phyloP scores from a whole-genome alignment of 495 filamentous ascomycete species.

The Parathielavia appendiculata region DNA sequence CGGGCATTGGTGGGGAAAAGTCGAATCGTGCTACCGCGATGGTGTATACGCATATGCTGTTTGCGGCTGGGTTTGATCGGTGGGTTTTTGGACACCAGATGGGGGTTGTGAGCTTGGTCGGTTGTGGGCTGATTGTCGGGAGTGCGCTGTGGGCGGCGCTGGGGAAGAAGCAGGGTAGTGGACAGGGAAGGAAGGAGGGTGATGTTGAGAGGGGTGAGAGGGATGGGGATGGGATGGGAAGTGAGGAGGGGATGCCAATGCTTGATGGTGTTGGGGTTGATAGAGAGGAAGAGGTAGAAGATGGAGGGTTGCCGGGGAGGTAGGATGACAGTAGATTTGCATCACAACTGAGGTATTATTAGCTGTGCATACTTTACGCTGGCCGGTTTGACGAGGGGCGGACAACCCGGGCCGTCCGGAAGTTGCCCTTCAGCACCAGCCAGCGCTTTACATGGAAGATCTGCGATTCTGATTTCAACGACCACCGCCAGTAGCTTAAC shows the following conservation, averaged over 20 bases:
- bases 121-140: conserved; percentile 73
- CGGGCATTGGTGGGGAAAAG: conserved; percentile 62
- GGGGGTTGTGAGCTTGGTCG: conserved; percentile 59
- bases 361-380: too few species aligned
- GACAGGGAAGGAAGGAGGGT: conserved; percentile 9
- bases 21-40: conserved; percentile 77
- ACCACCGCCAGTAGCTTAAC: too few species aligned
- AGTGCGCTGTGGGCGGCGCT: conserved; percentile 77
- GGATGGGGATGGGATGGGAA: neutral
- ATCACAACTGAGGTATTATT: neutral
- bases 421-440: too few species aligned
- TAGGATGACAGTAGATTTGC: conserved; percentile 4
- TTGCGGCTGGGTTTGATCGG: conserved; percentile 77
- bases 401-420: too few species aligned
- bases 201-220: conserved; percentile 13
- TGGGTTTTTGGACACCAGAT: conserved; percentile 70
- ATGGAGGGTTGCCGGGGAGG: conserved; percentile 6
- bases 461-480: too few species aligned
- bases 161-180: conserved; percentile 35
- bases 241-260: conserved; percentile 1
- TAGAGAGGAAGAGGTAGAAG: conserved; percentile 23
- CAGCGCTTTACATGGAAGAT: too few species aligned
- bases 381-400: too few species aligned
- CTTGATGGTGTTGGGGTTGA: neutral
- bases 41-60: conserved; percentile 90